phyloP scores from a whole-genome alignment of 805 yeast species.

The Scheffersomyces stipitis region DNA sequence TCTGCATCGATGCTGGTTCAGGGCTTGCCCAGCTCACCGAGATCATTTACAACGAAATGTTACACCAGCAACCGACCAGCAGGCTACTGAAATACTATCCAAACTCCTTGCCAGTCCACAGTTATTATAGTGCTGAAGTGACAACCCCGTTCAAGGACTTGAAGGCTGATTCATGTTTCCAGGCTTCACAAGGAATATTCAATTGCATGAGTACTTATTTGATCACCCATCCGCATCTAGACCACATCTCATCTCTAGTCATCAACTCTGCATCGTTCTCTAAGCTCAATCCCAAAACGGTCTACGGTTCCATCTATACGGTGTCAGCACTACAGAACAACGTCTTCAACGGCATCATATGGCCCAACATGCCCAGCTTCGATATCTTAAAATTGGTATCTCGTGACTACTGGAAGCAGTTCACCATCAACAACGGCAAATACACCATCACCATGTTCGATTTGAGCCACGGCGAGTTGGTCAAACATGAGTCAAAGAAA shows the following conservation, averaged over 20 bases:
- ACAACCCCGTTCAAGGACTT: slow-evolving; percentile 25
- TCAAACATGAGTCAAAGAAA: not conserved
- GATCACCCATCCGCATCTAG: slow-evolving; percentile 83
- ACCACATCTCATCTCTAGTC: slow-evolving; percentile 69
- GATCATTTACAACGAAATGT: slow-evolving; percentile 24
- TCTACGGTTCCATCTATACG: slow-evolving; percentile 58
- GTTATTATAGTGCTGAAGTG: slow-evolving; percentile 23
- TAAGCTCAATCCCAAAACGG: slow-evolving; percentile 29
- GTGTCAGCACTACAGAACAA: slow-evolving; percentile 50
- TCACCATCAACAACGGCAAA: slow-evolving; percentile 13
- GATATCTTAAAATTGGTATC: slow-evolving; percentile 22
- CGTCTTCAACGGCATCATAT: slow-evolving; percentile 70
- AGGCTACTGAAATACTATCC: slow-evolving; percentile 26
- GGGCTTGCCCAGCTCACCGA: slow-evolving; percentile 60
- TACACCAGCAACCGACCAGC: slow-evolving; percentile 4
- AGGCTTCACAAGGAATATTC: slow-evolving; percentile 30
- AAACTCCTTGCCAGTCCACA: slow-evolving; percentile 23
- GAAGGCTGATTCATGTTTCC: slow-evolving; percentile 15
- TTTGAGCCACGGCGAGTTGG: slow-evolving; percentile 32
- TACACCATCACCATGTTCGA: slow-evolving; percentile 31
- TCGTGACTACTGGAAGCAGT: slow-evolving; percentile 10
- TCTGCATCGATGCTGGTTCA: slow-evolving; percentile 79
- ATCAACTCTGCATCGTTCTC: slow-evolving; percentile 65
- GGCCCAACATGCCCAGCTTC: slow-evolving; percentile 68
- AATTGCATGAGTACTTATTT: slow-evolving; percentile 44